Conservation (phyloP, 2,329 filamentous ascomycete species). For the Penicillium sclerotiorum region DNA sequence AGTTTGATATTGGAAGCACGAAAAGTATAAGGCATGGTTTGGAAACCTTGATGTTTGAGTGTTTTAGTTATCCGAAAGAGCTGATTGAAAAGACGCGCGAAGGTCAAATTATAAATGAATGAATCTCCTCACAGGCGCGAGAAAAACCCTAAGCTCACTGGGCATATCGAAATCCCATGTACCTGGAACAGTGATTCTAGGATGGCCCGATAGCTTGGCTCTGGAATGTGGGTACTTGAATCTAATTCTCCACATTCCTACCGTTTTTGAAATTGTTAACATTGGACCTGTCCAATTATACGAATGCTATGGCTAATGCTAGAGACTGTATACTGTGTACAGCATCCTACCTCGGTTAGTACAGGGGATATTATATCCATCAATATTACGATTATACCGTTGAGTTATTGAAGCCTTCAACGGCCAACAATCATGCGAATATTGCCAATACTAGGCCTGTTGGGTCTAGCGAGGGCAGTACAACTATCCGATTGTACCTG, state of each 20-base stretch:
- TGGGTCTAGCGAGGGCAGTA: not conserved
- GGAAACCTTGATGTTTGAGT: no score
- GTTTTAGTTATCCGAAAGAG: no score
- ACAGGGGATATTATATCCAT: not conserved
- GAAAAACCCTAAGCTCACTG: no score
- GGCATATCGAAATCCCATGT: not conserved
- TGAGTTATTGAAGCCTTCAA: not conserved
- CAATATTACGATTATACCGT: not conserved
- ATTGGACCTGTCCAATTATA: no score
- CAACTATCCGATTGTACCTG: constrained; percentile 1
- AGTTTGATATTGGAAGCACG: no score
- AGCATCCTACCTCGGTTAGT: no score
- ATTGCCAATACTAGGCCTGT: not conserved
- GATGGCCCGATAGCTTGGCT: not conserved
- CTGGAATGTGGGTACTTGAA: not conserved
- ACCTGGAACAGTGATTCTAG: not conserved
- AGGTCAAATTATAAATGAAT: no score
- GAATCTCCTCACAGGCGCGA: not conserved
- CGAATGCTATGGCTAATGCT: no score
- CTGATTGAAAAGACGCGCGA: no score
- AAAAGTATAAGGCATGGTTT: no score
- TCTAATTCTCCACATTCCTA: not conserved
- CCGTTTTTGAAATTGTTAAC: no score
- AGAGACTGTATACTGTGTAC: no score
- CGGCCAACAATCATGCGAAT: not conserved